Base-by-base conservation (phyloP, 805 yeast genomes). In the Zygotorulaspora danielsina region DNA sequence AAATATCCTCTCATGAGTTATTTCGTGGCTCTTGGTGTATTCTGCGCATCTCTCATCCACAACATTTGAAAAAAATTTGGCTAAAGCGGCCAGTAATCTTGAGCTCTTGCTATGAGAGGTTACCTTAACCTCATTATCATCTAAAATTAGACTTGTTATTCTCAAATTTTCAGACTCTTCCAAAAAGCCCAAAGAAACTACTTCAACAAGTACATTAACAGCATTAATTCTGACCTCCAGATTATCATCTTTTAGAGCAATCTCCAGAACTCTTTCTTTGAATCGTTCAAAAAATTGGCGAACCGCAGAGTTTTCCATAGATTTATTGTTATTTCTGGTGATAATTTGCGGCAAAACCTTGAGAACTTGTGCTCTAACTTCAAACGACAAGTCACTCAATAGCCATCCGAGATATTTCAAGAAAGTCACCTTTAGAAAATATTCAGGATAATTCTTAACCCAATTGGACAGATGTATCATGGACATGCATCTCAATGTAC, bases 371-470 rank as follows among this genome's bases (percentile, higher is more conserved):
- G 69, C 56, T 49, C 95, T 71, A 1, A 85, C 94, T 3, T 56
- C 46, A 8, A 73, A 60, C 11, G 75, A 71, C 2, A 76, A 67
- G 54, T 88, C 96, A n/a, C 89, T 79, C 29, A 89, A 64, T 22
- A 85, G 67, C 94, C 94, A 84, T 4, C 95, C 95, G 53, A 84
- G 72, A 59, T 84, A 85, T 46, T 88, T 73, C 46, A 87, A 68
- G 53, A 79, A 85, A 1, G 79, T 67, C 9, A 81, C 79, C 44
- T 78, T 83, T 47, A 83, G 73, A 52, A 84, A 87, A 38, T 70
- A 64, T 41, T 82, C 88, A 0, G 95, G 94, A 45, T 73, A 74
- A 5, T 64, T 55, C n/a, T 72, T 69, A 64, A 85, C 83, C 85
- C 95, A 84, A 12, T 62, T 66, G n/a, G 86, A 78, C 36, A 88